Conservation (phyloP, 805 yeast species). For the Vanderwaltozyma tropicalis region DNA sequence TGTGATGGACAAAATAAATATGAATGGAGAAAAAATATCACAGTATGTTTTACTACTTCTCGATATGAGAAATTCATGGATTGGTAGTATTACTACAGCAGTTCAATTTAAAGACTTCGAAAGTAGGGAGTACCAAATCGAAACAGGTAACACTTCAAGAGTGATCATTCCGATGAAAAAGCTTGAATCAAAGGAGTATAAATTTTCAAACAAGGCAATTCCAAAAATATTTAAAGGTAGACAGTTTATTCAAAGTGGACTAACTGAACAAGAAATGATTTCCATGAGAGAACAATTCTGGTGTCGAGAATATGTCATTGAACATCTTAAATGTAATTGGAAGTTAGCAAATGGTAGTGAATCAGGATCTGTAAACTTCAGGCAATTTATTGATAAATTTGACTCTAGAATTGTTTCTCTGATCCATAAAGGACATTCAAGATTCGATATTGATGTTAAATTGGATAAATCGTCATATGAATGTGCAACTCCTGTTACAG, state of each 20-base stretch:
- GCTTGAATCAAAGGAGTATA: slow-evolving; percentile 30
- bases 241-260: slow-evolving; percentile 49
- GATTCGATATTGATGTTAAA: slow-evolving; percentile 10
- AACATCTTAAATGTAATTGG: slow-evolving; percentile 61
- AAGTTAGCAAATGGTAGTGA: slow-evolving; percentile 7
- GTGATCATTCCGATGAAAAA: slow-evolving; percentile 62
- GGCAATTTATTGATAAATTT: slow-evolving; percentile 20
- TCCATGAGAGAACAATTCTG: slow-evolving; percentile 63
- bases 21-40: slow-evolving; percentile 17
- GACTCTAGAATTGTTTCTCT: slow-evolving; percentile 16
- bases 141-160: slow-evolving; percentile 42
- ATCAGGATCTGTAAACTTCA: slow-evolving; percentile 17
- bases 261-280: slow-evolving; percentile 45
- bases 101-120: slow-evolving; percentile 27
- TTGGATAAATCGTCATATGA: slow-evolving; percentile 9
- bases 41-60: slow-evolving; percentile 56
- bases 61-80: slow-evolving; percentile 79
- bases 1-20: slow-evolving; percentile 11
- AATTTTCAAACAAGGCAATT: slow-evolving; percentile 35
- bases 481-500: slow-evolving; percentile 6
- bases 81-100: slow-evolving; percentile 36
- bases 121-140: slow-evolving; percentile 22
- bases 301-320: slow-evolving; percentile 61
- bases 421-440: slow-evolving; percentile 15
- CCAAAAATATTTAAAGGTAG: slow-evolving; percentile 57